phyloP scores from a whole-genome alignment of 2,329 filamentous ascomycete genomes.

The Hymenoscyphus albidus region DNA sequence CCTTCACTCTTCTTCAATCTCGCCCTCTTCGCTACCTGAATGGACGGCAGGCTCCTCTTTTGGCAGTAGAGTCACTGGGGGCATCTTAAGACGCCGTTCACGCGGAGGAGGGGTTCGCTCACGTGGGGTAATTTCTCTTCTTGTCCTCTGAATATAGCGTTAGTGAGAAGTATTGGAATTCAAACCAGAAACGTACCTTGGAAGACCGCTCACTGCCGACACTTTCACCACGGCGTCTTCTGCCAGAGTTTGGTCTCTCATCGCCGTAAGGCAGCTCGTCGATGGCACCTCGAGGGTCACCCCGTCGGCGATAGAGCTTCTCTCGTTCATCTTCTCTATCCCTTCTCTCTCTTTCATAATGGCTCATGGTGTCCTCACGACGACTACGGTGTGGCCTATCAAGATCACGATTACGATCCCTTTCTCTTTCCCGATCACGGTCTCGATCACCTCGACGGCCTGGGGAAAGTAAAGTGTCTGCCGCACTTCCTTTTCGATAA shows the following conservation, averaged over 20 bases:
- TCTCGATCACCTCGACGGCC: slow-evolving; percentile 32
- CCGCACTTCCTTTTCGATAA: slow-evolving; percentile 75
- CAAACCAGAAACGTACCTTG: slow-evolving; percentile 47
- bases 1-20: slow-evolving; percentile 75
- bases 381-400: slow-evolving; percentile 45
- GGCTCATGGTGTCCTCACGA: slow-evolving; percentile 57
- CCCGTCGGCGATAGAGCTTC: slow-evolving; percentile 76
- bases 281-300: slow-evolving; percentile 70
- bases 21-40: slow-evolving; percentile 93
- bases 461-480: slow-evolving; percentile 54
- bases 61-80: slow-evolving; percentile 38
- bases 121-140: slow-evolving; percentile 53
- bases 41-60: slow-evolving; percentile 45
- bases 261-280: slow-evolving; percentile 93
- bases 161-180: slow-evolving; percentile 11
- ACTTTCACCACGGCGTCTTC: slow-evolving; percentile 70
- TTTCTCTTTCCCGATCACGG: slow-evolving; percentile 36
- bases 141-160: slow-evolving; percentile 45
- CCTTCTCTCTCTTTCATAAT: slow-evolving; percentile 81
- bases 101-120: slow-evolving; percentile 57
- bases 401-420: slow-evolving; percentile 37
- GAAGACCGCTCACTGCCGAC: slow-evolving; percentile 55
- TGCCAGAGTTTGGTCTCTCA: slow-evolving; percentile 58
- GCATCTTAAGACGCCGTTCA: slow-evolving; percentile 54
- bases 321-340: slow-evolving; percentile 90